Evolutionary conservation across 2,329 filamentous ascomycete genomes (phyloP), one percentile per base, ranked within the genome.

Genomic region (Verticillium klebahnii): DNA sequence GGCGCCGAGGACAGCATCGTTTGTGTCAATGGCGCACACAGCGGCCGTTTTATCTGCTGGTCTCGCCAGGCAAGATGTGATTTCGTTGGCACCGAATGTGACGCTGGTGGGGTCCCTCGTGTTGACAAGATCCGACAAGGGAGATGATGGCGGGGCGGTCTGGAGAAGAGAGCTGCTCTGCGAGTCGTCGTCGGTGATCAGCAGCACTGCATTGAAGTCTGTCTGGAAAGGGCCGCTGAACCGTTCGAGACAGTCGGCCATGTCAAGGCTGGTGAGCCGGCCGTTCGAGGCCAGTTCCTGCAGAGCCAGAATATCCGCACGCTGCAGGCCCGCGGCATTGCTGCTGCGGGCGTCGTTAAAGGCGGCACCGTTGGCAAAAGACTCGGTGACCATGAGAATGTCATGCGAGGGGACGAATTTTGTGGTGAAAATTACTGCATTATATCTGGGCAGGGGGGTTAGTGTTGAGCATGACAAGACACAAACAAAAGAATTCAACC

Each of bases 381-480:
- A 69, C 39, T 69, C 67, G 56, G 72, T 70, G 58, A 78, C 75
- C 57, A 77, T 68, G 52, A 76, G 66, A 23, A 76, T 64, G 52
- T 71, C 71, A 61, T 72, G 71, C 60, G 68, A 65, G n/a, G 71
- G 61, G 36, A 71, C 71, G 45, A 73, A 70, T 56, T 75, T 73
- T 12, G 76, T 77, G 62, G 75, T 76, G 62, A 78, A 80, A 56
- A 83, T 75, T 72, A 82, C 69, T 63, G 80, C 74, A 78, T 84
- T 83, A 78, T 82, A 83, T 69, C 81, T 82, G 62, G 34, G n/a
- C 19, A 25, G 1, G 11, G 45, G 14, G 19, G 23, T 52, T 5
- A 52, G 45, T 25, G 19, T 11, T 52, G 45, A 29, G 45, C 45
- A 19, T 11, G 34, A 36, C 34, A 36, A 52, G 34, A 39, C 23